Conservation (phyloP, 305 asterid species). For the Rubia tinctorum region DNA sequence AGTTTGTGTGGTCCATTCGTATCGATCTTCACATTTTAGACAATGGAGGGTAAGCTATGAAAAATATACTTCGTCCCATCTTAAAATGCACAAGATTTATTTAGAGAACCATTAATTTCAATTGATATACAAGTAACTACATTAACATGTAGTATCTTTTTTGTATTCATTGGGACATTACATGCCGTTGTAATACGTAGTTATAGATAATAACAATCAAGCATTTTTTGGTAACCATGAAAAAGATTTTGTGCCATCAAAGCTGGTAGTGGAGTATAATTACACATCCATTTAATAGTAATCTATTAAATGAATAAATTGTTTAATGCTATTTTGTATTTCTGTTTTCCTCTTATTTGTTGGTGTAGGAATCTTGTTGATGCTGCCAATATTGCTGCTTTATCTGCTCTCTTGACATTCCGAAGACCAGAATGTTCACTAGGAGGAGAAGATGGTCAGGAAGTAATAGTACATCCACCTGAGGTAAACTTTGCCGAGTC, state of each 20-base stretch:
- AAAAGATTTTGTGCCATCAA: neutral
- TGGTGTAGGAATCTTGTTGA: conserved; percentile 77
- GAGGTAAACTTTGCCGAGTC: conserved; percentile 45
- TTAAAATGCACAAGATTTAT: neutral
- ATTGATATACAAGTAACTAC: neutral
- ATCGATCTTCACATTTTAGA: conserved; percentile 86
- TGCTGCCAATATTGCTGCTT: conserved; percentile 93
- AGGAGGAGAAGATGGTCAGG: conserved; percentile 86
- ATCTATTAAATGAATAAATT: conserved; percentile 9
- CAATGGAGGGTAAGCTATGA: conserved; percentile 77
- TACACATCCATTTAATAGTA: conserved; percentile 10
- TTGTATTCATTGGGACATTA: neutral
- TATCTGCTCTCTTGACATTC: conserved; percentile 84
- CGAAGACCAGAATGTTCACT: conserved; percentile 89
- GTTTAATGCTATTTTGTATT: neutral
- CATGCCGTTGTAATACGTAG: neutral
- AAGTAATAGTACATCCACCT: conserved; percentile 72
- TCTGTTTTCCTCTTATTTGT: neutral
- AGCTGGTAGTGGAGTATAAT: neutral
- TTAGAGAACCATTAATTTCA: neutral
- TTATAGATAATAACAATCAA: neutral
- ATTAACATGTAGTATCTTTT: neutral
- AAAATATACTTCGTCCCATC: neutral
- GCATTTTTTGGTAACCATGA: neutral
- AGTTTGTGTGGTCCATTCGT: conserved; percentile 95